Evolutionary conservation across 2,329 filamentous ascomycete species (phyloP).

Genomic region (Sclerotinia sclerotiorum): DNA sequence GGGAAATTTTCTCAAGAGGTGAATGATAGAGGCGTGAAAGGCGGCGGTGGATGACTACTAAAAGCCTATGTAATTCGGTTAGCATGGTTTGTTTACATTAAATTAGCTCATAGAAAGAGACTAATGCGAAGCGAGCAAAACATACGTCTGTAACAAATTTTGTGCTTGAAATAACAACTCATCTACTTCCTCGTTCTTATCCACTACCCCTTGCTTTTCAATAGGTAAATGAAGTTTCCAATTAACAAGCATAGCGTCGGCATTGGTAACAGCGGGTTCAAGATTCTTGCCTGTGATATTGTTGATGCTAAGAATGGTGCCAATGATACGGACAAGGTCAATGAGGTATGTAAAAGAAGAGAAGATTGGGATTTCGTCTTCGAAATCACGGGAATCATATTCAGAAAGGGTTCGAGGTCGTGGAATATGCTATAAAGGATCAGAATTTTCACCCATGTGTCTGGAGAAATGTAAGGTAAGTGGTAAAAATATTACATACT

Average conservation of each 20-base stretch:
- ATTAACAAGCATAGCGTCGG: conserved; percentile 44
- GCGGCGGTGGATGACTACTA: conserved; percentile 35
- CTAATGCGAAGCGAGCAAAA: not conserved
- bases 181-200: conserved; percentile 43
- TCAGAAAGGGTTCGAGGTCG: conserved; percentile 40
- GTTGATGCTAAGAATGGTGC: conserved; percentile 40
- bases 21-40: conserved; percentile 33
- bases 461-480: conserved; percentile 16
- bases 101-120: not conserved
- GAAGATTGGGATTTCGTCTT: conserved; percentile 41
- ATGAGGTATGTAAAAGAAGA: conserved; percentile 45
- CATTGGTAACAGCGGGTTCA: conserved; percentile 38
- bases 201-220: conserved; percentile 45
- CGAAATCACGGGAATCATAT: conserved; percentile 42
- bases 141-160: conserved; percentile 43
- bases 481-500: conserved; percentile 35
- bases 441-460: conserved; percentile 14
- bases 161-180: conserved; percentile 44
- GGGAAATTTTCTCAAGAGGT: conserved; percentile 29
- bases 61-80: conserved; percentile 22
- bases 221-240: conserved; percentile 44
- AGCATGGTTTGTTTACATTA: not conserved
- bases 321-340: conserved; percentile 42
- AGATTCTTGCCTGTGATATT: conserved; percentile 33
- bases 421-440: conserved; percentile 40